A percentile compares a stretch with the other conserved stretches of the same genome.
Conservation (phyloP, 139 green algal genomes). For the Gonium pectorale region DNA sequence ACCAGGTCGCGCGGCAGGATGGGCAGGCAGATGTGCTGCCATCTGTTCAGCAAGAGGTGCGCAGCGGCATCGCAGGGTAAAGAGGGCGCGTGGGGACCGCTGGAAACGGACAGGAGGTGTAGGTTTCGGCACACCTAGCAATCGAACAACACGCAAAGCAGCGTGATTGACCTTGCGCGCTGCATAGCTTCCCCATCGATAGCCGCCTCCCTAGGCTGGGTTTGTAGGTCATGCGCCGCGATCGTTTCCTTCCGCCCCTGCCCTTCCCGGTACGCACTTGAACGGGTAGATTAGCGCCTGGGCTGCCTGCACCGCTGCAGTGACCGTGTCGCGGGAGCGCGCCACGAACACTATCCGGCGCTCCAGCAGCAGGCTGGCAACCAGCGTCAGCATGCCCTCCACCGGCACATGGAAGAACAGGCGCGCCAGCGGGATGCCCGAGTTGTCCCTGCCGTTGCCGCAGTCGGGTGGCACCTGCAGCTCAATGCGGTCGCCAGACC, state of each 20-base stretch:
- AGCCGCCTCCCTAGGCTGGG: too few relatives aligned
- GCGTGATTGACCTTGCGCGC: too few relatives aligned
- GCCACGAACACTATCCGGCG: slow-evolving; percentile 80
- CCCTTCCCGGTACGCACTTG: slow-evolving; percentile 45
- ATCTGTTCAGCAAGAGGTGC: too few relatives aligned
- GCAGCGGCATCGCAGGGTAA: too few relatives aligned
- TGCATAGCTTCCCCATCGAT: too few relatives aligned
- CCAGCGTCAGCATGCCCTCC: slow-evolving; percentile 68
- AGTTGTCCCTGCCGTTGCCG: slow-evolving; percentile 69
- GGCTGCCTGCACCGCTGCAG: slow-evolving; percentile 76
- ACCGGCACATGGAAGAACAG: slow-evolving; percentile 79
- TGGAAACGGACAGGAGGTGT: too few relatives aligned
- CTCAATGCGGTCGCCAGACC: slow-evolving; percentile 62
- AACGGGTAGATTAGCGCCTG: slow-evolving; percentile 83
- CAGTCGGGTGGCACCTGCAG: slow-evolving; percentile 75
- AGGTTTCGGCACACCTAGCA: too few relatives aligned
- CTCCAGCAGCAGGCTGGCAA: slow-evolving; percentile 82
- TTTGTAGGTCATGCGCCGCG: too few relatives aligned
- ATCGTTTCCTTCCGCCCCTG: neutral
- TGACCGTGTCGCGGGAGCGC: slow-evolving; percentile 70
- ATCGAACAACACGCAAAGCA: too few relatives aligned
- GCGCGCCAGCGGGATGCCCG: slow-evolving; percentile 74
- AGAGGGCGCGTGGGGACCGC: too few relatives aligned
- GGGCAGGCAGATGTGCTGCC: slow-evolving; percentile 88
- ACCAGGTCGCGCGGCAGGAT: slow-evolving; percentile 74